Evolutionary conservation across 768 basidiomycete species (phyloP).

Genomic region (Agrocybe chaxingu): DNA sequence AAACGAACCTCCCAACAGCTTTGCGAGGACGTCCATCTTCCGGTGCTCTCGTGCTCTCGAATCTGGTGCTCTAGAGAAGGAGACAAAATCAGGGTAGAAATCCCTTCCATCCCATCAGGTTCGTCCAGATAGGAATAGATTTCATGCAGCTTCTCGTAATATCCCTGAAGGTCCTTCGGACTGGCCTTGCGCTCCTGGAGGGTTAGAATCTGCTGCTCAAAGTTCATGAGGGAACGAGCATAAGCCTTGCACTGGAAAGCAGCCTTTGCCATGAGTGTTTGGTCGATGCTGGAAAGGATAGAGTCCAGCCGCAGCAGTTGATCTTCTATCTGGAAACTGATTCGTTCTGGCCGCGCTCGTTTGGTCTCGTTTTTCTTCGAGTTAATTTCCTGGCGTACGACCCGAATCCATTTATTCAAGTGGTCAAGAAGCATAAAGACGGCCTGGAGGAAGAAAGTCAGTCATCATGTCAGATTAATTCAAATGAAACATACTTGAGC

Average conservation of each 20-base stretch:
- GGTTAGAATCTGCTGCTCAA: conserved; percentile 76
- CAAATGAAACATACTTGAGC: conserved; percentile 68
- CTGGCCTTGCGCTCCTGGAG: conserved; percentile 40
- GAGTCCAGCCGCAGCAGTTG: conserved; percentile 76
- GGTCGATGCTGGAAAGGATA: conserved; percentile 77
- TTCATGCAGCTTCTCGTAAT: conserved; percentile 91
- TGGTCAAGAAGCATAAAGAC: conserved; percentile 96
- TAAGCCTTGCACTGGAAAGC: conserved; percentile 94
- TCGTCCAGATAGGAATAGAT: conserved; percentile 96
- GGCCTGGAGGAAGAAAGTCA: conserved; percentile 46
- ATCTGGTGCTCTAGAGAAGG: conserved; percentile 96
- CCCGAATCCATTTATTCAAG: conserved; percentile 83
- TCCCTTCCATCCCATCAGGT: conserved; percentile 98
- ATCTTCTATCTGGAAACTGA: conserved; percentile 42
- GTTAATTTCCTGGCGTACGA: conserved; percentile 63
- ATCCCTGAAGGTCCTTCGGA: conserved; percentile 52
- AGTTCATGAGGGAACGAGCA: conserved; percentile 91
- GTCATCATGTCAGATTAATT: background rate
- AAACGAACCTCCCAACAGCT: conserved; percentile 98
- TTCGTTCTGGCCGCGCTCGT: conserved; percentile 38
- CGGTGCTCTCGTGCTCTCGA: conserved; percentile 95
- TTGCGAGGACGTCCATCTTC: conserved; percentile 96
- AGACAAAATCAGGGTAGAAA: conserved; percentile 82
- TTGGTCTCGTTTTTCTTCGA: conserved; percentile 48
- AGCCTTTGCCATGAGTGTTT: conserved; percentile 87